Percentiles rank a stretch among this genome's conserved stretches.
These are phyloP conservation scores for Sclerotiophoma versabilis DNA, from an alignment of 2,329 filamentous ascomycete species.

Conservation along the genomic window DNA sequence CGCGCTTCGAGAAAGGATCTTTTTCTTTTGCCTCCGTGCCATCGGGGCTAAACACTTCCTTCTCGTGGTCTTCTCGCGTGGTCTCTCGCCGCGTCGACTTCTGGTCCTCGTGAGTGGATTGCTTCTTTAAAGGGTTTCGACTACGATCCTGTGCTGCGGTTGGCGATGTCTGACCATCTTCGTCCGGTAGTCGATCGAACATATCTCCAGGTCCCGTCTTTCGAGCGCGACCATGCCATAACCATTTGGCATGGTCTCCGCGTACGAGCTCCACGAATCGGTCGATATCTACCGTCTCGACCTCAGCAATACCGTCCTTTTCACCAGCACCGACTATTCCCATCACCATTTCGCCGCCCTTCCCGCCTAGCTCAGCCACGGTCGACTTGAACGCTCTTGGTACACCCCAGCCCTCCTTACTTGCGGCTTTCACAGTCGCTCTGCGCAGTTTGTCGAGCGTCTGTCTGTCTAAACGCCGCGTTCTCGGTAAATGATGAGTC, in stretches of 20 bases:
- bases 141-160: conserved; percentile 61
- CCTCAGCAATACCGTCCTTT: conserved; percentile 87
- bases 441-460: conserved; percentile 83
- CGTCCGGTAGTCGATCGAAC: conserved; percentile 49
- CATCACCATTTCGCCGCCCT: conserved; percentile 92
- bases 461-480: conserved; percentile 79
- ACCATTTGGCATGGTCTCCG: conserved; percentile 87
- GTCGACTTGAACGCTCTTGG: conserved; percentile 94
- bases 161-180: conserved; percentile 59
- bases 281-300: conserved; percentile 91
- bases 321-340: conserved; percentile 87
- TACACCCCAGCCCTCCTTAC: conserved; percentile 89
- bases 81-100: conserved; percentile 39
- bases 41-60: conserved; percentile 30
- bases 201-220: conserved; percentile 59
- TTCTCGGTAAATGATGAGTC: conserved; percentile 78
- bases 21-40: conserved; percentile 57
- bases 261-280: conserved; percentile 78
- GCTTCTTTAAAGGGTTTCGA: conserved; percentile 59
- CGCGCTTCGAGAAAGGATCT: conserved; percentile 63
- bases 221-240: conserved; percentile 90
- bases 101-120: conserved; percentile 51
- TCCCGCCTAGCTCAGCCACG: conserved; percentile 90
- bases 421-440: conserved; percentile 87
- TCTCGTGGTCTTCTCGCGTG: conserved; percentile 39